Base-by-base conservation (phyloP, 495 filamentous ascomycete species). In the Platismatia glauca region DNA sequence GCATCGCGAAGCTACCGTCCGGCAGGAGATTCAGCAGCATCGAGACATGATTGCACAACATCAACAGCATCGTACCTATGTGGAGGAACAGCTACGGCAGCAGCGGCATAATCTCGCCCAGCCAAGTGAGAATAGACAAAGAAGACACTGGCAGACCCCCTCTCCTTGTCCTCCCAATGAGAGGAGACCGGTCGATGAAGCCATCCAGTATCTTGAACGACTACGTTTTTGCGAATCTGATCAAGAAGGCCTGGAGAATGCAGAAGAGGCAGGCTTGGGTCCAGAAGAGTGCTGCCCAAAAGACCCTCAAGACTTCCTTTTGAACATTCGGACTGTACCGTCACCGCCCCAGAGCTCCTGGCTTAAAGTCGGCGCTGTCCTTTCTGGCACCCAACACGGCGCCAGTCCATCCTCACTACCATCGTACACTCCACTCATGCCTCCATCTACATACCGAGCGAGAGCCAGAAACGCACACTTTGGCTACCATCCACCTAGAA, bases 191-290 rank as follows among this genome's bases (percentile, higher is more conserved):
- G 67, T 89, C 20, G 86, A 86, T 66, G 77, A 85, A 55, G 81
- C 80, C 7, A 84, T 90, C 66, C 80, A 79, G 64, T 89, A 88
- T 67, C 77, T 90, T 16, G 83, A 83, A 48, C 74, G 77, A 50
- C 69, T 89, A 63, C 83, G 85, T 12, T 75, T 76, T 62, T 84
- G 81, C 13, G 78, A 70, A 53, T 78, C 78, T 18, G 75, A 79
- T 34, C 78, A 85, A 58, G 84, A 88, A 63, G 81, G 80, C 62
- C 70, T 84, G 29, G 76, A 72, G 20, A 76, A 76, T 8, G 84
- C 82, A 15, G 69, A 73, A n/a, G 76, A 75, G 57, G 70, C 69
- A 43, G 74, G 74, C 35, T 71, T 81, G 57, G 67, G 73, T 64
- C 79, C 55, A 67, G 78, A 68, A 69, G 80, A 71, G 73, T 70